Conservation (phyloP, 208 protist species). For the Balamuthia mandrillaris region DNA sequence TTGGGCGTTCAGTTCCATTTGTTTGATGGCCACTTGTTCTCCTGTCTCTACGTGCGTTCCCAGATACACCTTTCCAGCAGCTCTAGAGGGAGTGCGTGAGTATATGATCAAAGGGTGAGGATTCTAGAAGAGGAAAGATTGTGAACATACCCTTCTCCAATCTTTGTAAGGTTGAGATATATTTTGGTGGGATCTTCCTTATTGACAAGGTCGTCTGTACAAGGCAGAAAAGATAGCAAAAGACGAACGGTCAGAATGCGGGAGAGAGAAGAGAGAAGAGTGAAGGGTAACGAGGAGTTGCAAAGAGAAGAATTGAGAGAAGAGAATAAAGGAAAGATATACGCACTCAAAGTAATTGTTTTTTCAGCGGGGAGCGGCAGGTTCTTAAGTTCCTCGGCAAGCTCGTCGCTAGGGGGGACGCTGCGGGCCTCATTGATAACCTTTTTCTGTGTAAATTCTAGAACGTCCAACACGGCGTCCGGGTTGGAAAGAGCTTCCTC, state of each 20-base stretch:
- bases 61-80: constrained; percentile 30
- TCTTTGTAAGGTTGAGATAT: constrained; percentile 31
- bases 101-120: not conserved
- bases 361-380: not conserved
- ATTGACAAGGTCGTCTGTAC: constrained; percentile 10
- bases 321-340: not conserved
- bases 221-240: not conserved
- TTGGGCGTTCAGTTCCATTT: constrained; percentile 32
- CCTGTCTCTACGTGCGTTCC: not conserved
- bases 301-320: not conserved
- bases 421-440: not conserved
- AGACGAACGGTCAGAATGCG: not conserved
- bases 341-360: constrained; percentile 16
- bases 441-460: constrained; percentile 8
- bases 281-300: not conserved
- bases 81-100: not conserved
- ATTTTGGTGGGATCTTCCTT: constrained; percentile 34
- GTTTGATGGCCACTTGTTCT: constrained; percentile 37
- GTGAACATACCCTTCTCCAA: constrained; percentile 21
- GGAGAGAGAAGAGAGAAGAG: not conserved
- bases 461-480: constrained; percentile 16
- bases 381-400: constrained; percentile 1
- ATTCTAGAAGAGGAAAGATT: not conserved
- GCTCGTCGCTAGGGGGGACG: no score
- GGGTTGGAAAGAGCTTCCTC: not conserved